Evolutionary conservation across 176 grass and related monocot species (phyloP), one percentile per base, ranked within the genome.

Genomic region (Avena eriantha): DNA sequence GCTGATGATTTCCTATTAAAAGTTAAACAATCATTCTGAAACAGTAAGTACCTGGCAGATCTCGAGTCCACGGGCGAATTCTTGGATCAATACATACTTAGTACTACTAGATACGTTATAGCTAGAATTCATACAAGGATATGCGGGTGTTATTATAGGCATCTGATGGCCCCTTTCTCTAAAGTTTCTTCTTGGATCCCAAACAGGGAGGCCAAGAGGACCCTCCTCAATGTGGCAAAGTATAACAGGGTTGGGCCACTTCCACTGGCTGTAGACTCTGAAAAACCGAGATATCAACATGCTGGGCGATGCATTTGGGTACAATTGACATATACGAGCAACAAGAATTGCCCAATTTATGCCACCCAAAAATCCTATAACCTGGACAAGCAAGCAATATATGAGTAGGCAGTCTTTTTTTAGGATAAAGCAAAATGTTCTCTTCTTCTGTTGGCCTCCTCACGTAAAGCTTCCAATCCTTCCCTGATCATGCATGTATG

Each of bases 331-430:
- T 88, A 96, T 94, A 22, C 96, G 96, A 84, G 84, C 96, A 56
- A 98, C 92, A 60, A 98, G 91, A 79, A 98, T 79, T 47, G 96
- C 96, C 96, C 93, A 98, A 66, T 98, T 98, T 94, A 98, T 96
- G 87, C 93, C 96, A 93, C 96, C 93, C 41, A 98, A 90, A 89
- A 98, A 98, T 35, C 96, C 96, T 73, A 91, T 88, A 86, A 98
- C 93, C 96, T 98, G 86, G 59, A 63, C 65, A 89, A 22, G 54
- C 24, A 84, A 53, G 78, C 7, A 59, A 75, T 47, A 29, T 22
- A 3, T 70, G 11, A 56, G 49, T 46, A 21, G 23, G 29, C 43
- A 45, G 19, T 45, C n/a, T 31, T 75, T 49, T 74, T 51, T 31
- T 51, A 53, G 45, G 53, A 76, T 76, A 15, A 51, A 53, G 47